A percentile compares a stretch with the other conserved stretches of the same genome.
Conservation (phyloP, 2,329 filamentous ascomycete species). For the Penicillium sp. region DNA sequence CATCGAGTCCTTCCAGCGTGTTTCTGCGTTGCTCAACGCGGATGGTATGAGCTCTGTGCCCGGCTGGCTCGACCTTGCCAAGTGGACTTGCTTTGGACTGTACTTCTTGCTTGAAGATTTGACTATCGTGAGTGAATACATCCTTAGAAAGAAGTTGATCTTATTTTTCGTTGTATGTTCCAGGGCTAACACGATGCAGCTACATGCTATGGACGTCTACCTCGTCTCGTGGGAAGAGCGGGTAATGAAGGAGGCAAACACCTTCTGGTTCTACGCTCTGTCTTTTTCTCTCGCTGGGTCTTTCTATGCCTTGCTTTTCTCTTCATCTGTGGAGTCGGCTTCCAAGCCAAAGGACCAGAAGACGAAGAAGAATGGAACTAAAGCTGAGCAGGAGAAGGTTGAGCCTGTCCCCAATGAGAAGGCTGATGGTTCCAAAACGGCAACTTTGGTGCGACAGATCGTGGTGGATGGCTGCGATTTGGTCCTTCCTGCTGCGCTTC, state of each 20-base stretch:
- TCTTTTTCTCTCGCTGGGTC: conserved; percentile 52
- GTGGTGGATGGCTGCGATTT: conserved; percentile 65
- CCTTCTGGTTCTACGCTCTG: conserved; percentile 71
- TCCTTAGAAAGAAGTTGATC: not conserved
- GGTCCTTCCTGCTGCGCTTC: conserved; percentile 60
- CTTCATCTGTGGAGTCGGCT: conserved; percentile 19
- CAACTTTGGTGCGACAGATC: conserved; percentile 52
- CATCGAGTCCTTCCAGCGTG: conserved; percentile 61
- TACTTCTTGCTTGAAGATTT: conserved; percentile 70
- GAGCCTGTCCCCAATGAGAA: conserved; percentile 14
- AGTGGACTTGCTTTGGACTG: conserved; percentile 64
- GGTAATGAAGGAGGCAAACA: conserved; percentile 64
- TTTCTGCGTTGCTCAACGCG: conserved; percentile 49
- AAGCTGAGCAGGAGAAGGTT: conserved; percentile 29
- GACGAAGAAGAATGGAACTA: conserved; percentile 22
- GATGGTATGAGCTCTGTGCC: conserved; percentile 30
- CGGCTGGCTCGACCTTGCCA: conserved; percentile 56
- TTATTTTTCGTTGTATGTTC: not conserved
- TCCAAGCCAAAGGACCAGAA: conserved; percentile 28
- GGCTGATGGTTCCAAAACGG: conserved; percentile 1
- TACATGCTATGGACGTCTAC: conserved; percentile 57
- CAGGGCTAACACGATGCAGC: conserved; percentile 29
- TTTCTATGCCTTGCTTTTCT: conserved; percentile 28
- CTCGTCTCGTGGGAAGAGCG: conserved; percentile 47
- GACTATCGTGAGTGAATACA: conserved; percentile 58